phyloP scores from a whole-genome alignment of 495 filamentous ascomycete genomes.

The Neurospora terricola region DNA sequence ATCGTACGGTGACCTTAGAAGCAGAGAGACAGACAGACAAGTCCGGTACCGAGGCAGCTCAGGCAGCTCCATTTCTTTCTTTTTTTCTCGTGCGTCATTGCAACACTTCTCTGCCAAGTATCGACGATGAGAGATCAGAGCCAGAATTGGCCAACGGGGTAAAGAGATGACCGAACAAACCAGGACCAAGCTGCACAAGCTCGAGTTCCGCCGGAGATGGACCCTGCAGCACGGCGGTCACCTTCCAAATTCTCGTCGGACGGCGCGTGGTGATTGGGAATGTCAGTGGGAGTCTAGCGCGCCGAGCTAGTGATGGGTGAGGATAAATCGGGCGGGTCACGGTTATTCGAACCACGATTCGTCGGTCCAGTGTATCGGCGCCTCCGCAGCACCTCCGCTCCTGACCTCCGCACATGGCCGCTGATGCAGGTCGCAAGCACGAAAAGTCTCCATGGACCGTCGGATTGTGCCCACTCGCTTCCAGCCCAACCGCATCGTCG shows the following conservation, averaged over 20 bases:
- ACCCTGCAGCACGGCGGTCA: constrained; percentile 16
- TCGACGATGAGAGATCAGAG: background rate
- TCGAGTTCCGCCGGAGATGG: background rate
- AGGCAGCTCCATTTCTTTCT: background rate
- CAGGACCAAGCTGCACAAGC: background rate
- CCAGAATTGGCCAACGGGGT: background rate
- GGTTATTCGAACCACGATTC: constrained; percentile 1
- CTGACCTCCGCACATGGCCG: constrained; percentile 5
- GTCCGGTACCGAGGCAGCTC: background rate
- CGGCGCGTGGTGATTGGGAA: constrained; percentile 17
- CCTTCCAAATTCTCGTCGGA: constrained; percentile 9
- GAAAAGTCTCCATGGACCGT: background rate
- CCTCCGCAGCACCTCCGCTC: constrained; percentile 1
- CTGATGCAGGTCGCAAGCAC: constrained; percentile 9
- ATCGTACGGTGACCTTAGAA: background rate
- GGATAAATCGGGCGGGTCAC: background rate
- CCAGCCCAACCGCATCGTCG: constrained; percentile 14
- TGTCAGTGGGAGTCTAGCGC: constrained; percentile 7
- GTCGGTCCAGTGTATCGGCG: background rate
- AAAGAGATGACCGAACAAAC: background rate
- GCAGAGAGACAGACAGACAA: background rate
- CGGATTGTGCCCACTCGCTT: constrained; percentile 5
- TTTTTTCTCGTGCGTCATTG: background rate
- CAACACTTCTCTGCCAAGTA: background rate
- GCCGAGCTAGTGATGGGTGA: constrained; percentile 5